Conservation (phyloP, 23 red algal genomes). For the Gracilariopsis chorda region DNA sequence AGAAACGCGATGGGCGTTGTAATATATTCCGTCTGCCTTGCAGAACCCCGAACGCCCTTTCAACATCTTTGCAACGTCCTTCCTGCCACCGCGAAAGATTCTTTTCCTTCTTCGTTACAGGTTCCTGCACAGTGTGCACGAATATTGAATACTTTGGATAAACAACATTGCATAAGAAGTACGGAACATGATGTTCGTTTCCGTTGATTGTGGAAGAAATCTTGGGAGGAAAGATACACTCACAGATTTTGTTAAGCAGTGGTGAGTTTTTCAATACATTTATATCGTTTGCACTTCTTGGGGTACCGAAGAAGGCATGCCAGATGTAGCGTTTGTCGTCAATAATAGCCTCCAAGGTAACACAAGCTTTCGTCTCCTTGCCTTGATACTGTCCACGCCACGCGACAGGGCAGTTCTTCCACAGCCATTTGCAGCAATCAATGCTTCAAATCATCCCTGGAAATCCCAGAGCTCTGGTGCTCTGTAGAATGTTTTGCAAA, state of each 20-base stretch:
- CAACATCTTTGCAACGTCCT: neutral
- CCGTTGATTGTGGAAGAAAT: neutral
- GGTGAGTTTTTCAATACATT: neutral
- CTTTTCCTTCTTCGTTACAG: neutral
- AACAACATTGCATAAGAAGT: conserved; percentile 5
- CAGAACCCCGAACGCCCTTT: neutral
- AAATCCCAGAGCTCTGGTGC: neutral
- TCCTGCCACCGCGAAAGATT: neutral
- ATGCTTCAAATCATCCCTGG: neutral
- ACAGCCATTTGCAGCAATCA: conserved; percentile 16
- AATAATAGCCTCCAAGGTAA: neutral
- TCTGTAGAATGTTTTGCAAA: neutral
- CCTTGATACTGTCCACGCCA: conserved; percentile 14
- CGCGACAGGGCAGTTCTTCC: conserved; percentile 3
- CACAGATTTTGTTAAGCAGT: neutral
- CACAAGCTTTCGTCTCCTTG: neutral
- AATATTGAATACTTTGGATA: conserved; percentile 6
- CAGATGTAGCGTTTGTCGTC: conserved; percentile 1
- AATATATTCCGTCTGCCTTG: neutral
- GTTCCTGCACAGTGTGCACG: neutral
- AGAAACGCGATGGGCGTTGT: neutral
- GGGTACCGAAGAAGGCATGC: neutral
- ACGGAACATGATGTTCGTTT: neutral
- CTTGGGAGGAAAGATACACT: neutral
- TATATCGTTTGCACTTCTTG: conserved; percentile 1